These are phyloP conservation scores for Alternaria ethzedia DNA, from an alignment of 2,329 filamentous ascomycete genomes.

Conservation along the genomic window DNA sequence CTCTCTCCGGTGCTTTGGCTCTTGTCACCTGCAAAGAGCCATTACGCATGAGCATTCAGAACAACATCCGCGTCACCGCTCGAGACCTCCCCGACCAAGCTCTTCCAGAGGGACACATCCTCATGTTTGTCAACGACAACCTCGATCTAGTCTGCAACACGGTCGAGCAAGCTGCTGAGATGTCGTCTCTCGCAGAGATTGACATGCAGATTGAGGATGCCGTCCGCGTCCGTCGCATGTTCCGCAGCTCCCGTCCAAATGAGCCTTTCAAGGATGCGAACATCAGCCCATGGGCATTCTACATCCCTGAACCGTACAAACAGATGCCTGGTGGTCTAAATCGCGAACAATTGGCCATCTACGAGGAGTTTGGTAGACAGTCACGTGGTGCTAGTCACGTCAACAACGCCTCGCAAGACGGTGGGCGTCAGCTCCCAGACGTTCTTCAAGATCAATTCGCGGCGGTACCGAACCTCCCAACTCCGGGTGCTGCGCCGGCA, in stretches of 20 bases:
- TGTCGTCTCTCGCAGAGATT: conserved; percentile 91
- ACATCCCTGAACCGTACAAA: conserved; percentile 92
- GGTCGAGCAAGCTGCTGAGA: conserved; percentile 94
- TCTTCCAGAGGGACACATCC: conserved; percentile 89
- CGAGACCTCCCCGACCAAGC: conserved; percentile 69
- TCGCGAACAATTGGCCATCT: conserved; percentile 90
- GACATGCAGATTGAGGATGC: conserved; percentile 89
- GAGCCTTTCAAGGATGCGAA: conserved; percentile 83
- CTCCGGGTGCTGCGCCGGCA: conserved; percentile 67
- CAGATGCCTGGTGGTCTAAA: conserved; percentile 84
- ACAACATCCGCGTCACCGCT: conserved; percentile 90
- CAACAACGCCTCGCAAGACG: conserved; percentile 64
- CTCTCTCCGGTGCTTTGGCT: conserved; percentile 89
- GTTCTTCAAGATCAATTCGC: conserved; percentile 67
- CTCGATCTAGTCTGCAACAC: conserved; percentile 90
- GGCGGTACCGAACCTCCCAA: conserved; percentile 65
- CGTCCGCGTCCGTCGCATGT: conserved; percentile 76
- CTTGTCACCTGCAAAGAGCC: conserved; percentile 99
- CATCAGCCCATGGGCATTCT: conserved; percentile 89
- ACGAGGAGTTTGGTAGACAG: conserved; percentile 93
- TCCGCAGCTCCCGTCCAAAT: conserved; percentile 75
- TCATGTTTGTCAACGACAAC: conserved; percentile 99
- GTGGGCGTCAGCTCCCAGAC: conserved; percentile 66
- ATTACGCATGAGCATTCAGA: conserved; percentile 93
- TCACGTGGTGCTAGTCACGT: conserved; percentile 69